Evolutionary conservation across 129 eudicot species (phyloP).

Genomic region (Apium graveolens): DNA sequence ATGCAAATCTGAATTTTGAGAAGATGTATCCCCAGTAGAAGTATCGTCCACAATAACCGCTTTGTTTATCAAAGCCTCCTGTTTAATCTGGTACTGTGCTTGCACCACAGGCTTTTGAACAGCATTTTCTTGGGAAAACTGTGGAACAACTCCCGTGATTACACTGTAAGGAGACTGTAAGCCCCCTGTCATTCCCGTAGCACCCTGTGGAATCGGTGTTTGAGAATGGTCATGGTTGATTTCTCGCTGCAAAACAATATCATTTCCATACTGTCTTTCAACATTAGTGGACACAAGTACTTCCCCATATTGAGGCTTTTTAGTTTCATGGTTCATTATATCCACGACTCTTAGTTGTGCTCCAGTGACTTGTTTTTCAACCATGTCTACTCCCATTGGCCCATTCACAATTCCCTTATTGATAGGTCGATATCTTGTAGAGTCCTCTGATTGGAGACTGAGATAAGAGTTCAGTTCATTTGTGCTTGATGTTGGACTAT

Average conservation of each 20-base stretch:
- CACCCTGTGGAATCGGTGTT: slow-evolving; percentile 27
- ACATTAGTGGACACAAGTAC: slow-evolving; percentile 17
- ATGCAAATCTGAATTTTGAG: slow-evolving; percentile 35
- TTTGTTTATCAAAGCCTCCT: slow-evolving; percentile 34
- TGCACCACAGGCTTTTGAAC: slow-evolving; percentile 33
- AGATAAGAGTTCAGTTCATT: slow-evolving; percentile 37
- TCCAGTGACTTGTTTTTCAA: slow-evolving; percentile 23
- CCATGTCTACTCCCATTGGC: slow-evolving; percentile 14
- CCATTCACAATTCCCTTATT: slow-evolving; percentile 28
- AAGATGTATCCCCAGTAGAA: slow-evolving; percentile 25
- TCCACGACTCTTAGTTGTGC: slow-evolving; percentile 13
- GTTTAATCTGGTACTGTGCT: slow-evolving; percentile 35
- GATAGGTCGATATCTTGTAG: slow-evolving; percentile 32
- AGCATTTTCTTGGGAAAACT: slow-evolving; percentile 26
- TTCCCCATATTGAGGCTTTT: slow-evolving; percentile 19
- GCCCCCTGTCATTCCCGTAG: slow-evolving; percentile 21
- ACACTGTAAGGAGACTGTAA: slow-evolving; percentile 45
- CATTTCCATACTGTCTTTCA: slow-evolving; percentile 26
- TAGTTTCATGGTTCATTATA: slow-evolving; percentile 18
- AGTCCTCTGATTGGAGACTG: slow-evolving; percentile 52
- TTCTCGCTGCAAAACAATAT: slow-evolving; percentile 21
- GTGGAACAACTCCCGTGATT: slow-evolving; percentile 32
- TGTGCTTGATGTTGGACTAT: slow-evolving; percentile 32
- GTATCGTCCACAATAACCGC: slow-evolving; percentile 27
- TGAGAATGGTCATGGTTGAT: slow-evolving; percentile 28